These are phyloP conservation scores for Phytophthora chlamydospora DNA, from an alignment of 352 stramenopile species.

Conservation along the genomic window DNA sequence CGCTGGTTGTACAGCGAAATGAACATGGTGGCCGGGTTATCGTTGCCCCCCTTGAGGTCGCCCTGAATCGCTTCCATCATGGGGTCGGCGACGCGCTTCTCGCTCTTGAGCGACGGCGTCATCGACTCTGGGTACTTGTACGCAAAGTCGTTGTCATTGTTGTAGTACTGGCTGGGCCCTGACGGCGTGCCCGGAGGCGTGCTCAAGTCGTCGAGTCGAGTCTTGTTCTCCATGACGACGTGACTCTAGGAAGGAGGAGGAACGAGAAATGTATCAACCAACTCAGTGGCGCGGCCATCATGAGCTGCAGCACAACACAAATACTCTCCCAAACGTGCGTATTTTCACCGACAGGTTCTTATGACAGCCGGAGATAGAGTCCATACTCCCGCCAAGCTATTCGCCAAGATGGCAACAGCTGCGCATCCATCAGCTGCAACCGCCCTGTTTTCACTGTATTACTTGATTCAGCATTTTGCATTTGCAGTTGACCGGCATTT, in stretches of 20 bases:
- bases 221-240: conserved; percentile 17
- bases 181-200: conserved; percentile 33
- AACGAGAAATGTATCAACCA: conserved; percentile 17
- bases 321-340: conserved; percentile 21
- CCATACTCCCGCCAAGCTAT: conserved; percentile 6
- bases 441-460: no score
- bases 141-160: conserved; percentile 11
- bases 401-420: conserved; percentile 21
- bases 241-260: not conserved
- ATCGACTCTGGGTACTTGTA: conserved; percentile 31
- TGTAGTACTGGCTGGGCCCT: conserved; percentile 16
- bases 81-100: conserved; percentile 16
- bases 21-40: conserved; percentile 45
- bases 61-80: not conserved
- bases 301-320: conserved; percentile 2
- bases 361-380: conserved; percentile 24
- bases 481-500: no score
- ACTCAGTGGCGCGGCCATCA: not conserved
- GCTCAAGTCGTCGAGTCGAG: conserved; percentile 28
- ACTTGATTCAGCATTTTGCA: no score
- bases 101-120: conserved; percentile 30
- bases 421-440: conserved; percentile 13
- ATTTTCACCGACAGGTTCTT: conserved; percentile 28
- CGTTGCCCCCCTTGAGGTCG: conserved; percentile 19
- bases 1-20: conserved; percentile 50